Conservation (phyloP, 768 basidiomycete species). For the Agrocybe chaxingu region DNA sequence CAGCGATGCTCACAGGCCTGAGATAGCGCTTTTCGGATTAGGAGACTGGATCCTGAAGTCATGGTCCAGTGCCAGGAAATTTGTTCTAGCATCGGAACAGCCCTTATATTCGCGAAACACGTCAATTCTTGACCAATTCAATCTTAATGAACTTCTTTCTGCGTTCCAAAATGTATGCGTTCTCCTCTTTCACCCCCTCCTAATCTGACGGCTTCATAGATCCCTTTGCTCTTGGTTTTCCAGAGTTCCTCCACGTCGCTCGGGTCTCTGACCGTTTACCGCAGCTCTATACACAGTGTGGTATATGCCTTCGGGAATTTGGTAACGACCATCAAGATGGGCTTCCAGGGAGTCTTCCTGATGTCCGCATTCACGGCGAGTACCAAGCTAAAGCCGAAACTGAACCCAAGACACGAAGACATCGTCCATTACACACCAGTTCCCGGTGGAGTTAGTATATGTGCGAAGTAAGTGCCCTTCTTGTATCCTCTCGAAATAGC, state of each 20-base stretch:
- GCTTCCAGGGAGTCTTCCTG: conserved; percentile 83
- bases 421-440: conserved; percentile 43
- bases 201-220: conserved; percentile 37
- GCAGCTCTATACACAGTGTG: conserved; percentile 71
- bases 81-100: conserved; percentile 56
- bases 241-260: conserved; percentile 73
- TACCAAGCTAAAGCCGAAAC: conserved; percentile 61
- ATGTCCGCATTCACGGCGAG: conserved; percentile 86
- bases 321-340: conserved; percentile 62
- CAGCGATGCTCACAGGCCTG: conserved; percentile 74
- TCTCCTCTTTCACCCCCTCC: conserved; percentile 8
- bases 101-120: conserved; percentile 37
- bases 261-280: conserved; percentile 80
- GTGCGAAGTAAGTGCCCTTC: conserved; percentile 50
- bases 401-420: conserved; percentile 60
- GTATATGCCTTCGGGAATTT: conserved; percentile 64
- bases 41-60: conserved; percentile 81
- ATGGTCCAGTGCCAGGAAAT: conserved; percentile 66
- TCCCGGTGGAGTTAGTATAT: conserved; percentile 63
- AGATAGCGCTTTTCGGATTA: conserved; percentile 79
- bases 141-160: conserved; percentile 60
- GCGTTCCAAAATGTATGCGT: conserved; percentile 67
- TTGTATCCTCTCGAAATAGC: conserved; percentile 1
- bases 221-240: conserved; percentile 70
- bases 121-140: conserved; percentile 53